These are phyloP conservation scores for Verbena officinalis DNA, from an alignment of 257 asterid genomes.

Conservation along the genomic window DNA sequence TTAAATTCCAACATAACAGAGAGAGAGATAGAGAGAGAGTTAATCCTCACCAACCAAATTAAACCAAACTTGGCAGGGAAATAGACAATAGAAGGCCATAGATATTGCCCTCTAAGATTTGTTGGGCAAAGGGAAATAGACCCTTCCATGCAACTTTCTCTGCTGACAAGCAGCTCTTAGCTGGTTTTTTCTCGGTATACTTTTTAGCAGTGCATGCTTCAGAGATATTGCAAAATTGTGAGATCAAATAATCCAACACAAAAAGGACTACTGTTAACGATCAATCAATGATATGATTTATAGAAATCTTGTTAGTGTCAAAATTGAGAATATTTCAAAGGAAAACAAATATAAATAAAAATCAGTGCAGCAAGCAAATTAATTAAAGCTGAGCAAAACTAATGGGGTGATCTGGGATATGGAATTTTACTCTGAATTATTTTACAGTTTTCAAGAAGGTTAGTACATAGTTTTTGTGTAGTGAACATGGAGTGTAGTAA, in stretches of 20 bases:
- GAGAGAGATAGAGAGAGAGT: slow-evolving; percentile 14
- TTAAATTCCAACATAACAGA: not conserved
- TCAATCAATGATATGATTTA: slow-evolving; percentile 12
- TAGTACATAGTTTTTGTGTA: slow-evolving; percentile 23
- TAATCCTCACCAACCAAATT: slow-evolving; percentile 35
- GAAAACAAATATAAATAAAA: not conserved
- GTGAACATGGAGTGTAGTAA: slow-evolving; percentile 7
- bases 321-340: too few species aligned
- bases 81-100: slow-evolving; percentile 21
- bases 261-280: not conserved
- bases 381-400: too few species aligned
- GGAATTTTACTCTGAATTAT: not conserved
- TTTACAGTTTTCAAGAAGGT: slow-evolving; percentile 26
- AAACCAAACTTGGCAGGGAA: slow-evolving; percentile 31
- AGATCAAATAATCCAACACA: not conserved
- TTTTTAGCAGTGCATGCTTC: not conserved
- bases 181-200: slow-evolving; percentile 14
- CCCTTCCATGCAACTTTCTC: slow-evolving; percentile 30
- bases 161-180: not conserved
- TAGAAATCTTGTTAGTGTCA: too few species aligned
- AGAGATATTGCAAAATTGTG: not conserved
- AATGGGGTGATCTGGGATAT: not conserved
- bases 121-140: slow-evolving; percentile 17
- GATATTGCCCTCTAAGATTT: slow-evolving; percentile 17
- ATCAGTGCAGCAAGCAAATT: not conserved